These are phyloP conservation scores for Scutellaria galericulata DNA, from an alignment of 257 asterid species.

Conservation along the genomic window DNA sequence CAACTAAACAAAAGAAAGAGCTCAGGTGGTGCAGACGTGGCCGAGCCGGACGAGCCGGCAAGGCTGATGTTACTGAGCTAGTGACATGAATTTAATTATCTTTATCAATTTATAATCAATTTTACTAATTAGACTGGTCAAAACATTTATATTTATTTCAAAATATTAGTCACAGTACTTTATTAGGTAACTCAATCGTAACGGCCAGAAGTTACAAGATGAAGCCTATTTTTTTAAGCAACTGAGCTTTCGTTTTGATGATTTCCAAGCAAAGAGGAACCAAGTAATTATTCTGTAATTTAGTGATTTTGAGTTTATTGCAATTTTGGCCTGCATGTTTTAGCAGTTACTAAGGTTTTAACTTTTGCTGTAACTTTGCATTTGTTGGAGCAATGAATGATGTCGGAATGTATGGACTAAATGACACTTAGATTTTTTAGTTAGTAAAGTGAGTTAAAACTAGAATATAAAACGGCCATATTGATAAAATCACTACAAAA, in stretches of 20 bases:
- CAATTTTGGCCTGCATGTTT: slow-evolving; percentile 15
- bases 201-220: neutral
- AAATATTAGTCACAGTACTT: neutral
- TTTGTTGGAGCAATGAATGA: slow-evolving; percentile 16
- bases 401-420: slow-evolving; percentile 27
- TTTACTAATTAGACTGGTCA: slow-evolving; percentile 27
- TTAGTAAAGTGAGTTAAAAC: slow-evolving; percentile 9
- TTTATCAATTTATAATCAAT: neutral
- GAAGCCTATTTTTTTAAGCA: neutral
- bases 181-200: slow-evolving; percentile 17
- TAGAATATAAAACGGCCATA: slow-evolving; percentile 23
- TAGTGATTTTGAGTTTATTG: slow-evolving; percentile 10
- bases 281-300: slow-evolving; percentile 23
- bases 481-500: neutral
- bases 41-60: slow-evolving; percentile 39
- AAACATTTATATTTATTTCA: neutral
- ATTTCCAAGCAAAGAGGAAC: slow-evolving; percentile 43
- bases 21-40: slow-evolving; percentile 22
- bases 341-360: slow-evolving; percentile 24
- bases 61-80: slow-evolving; percentile 30
- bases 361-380: slow-evolving; percentile 34
- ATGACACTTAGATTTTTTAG: slow-evolving; percentile 24
- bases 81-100: slow-evolving; percentile 3
- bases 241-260: slow-evolving; percentile 48
- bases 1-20: neutral